Percentiles rank a stretch among this genome's conserved stretches.
phyloP scores from a whole-genome alignment of 2,329 filamentous ascomycete genomes.

The Alternaria gaisen region DNA sequence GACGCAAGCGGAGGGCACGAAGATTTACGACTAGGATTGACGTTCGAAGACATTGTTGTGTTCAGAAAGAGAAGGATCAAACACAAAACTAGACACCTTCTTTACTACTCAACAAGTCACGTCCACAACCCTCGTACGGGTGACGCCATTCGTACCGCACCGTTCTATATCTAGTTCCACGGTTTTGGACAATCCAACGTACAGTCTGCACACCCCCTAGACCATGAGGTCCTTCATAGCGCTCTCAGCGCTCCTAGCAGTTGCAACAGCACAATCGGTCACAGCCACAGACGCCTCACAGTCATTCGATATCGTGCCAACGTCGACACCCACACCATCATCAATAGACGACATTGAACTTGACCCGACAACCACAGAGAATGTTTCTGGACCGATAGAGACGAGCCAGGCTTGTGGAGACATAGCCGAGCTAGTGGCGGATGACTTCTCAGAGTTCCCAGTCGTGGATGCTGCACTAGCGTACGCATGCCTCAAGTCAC shows the following conservation, averaged over 20 bases:
- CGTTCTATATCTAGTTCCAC: not conserved
- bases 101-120: not conserved
- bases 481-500: conserved; percentile 48
- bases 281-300: conserved; percentile 16
- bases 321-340: conserved; percentile 16
- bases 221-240: conserved; percentile 13
- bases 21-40: not conserved
- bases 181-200: not conserved
- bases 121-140: not conserved
- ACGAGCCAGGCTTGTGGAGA: conserved; percentile 42
- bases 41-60: not conserved
- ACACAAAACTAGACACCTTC: not conserved
- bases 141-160: not conserved
- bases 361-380: conserved; percentile 39
- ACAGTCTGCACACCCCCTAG: not conserved
- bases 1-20: not conserved
- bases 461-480: conserved; percentile 47
- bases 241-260: conserved; percentile 9
- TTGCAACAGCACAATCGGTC: conserved; percentile 11
- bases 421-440: conserved; percentile 29
- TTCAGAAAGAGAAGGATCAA: not conserved
- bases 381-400: conserved; percentile 40
- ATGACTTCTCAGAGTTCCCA: conserved; percentile 22
- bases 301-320: conserved; percentile 12
- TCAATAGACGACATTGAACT: conserved; percentile 29